Evolutionary conservation across 2,329 filamentous ascomycete genomes (phyloP).

Genomic region (Diaporthe capsici): DNA sequence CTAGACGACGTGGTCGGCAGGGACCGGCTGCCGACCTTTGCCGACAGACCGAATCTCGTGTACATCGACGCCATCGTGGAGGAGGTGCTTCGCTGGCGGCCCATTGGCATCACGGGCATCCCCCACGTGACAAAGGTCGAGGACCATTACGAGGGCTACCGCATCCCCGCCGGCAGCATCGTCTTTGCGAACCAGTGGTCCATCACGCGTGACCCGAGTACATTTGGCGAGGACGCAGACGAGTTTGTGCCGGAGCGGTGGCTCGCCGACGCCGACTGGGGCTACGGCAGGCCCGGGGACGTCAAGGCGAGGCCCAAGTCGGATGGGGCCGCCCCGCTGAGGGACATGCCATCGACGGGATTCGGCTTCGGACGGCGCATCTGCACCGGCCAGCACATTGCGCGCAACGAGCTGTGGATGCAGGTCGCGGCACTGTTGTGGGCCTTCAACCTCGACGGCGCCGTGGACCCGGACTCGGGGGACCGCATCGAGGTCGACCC

Average conservation of each 20-base stretch:
- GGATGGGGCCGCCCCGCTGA: conserved; percentile 13
- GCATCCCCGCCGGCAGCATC: conserved; percentile 43
- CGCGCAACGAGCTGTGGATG: conserved; percentile 36
- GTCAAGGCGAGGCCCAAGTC: conserved; percentile 5
- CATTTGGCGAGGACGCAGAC: conserved; percentile 35
- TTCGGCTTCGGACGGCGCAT: conserved; percentile 39
- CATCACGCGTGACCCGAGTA: conserved; percentile 35
- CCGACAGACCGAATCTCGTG: conserved; percentile 45
- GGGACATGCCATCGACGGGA: conserved; percentile 27
- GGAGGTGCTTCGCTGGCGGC: conserved; percentile 48
- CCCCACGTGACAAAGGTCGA: conserved; percentile 51
- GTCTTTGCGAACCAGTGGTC: conserved; percentile 39
- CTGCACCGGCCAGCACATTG: conserved; percentile 39
- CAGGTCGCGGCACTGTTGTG: conserved; percentile 34
- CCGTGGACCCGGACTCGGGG: conserved; percentile 10
- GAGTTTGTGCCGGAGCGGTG: conserved; percentile 41
- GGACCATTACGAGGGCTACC: conserved; percentile 39
- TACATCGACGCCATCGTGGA: conserved; percentile 48
- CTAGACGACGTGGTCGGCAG: conserved; percentile 51
- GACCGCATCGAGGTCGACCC: conserved; percentile 27
- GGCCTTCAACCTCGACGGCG: conserved; percentile 38
- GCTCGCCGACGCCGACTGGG: conserved; percentile 12
- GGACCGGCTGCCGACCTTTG: conserved; percentile 46
- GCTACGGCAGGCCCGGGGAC: neutral
- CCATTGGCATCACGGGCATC: conserved; percentile 50